Evolutionary conservation across 371 early-diverging fungal genomes (phyloP), one percentile per base, ranked within the genome.

Genomic region (Caulochytrium protostelioides): DNA sequence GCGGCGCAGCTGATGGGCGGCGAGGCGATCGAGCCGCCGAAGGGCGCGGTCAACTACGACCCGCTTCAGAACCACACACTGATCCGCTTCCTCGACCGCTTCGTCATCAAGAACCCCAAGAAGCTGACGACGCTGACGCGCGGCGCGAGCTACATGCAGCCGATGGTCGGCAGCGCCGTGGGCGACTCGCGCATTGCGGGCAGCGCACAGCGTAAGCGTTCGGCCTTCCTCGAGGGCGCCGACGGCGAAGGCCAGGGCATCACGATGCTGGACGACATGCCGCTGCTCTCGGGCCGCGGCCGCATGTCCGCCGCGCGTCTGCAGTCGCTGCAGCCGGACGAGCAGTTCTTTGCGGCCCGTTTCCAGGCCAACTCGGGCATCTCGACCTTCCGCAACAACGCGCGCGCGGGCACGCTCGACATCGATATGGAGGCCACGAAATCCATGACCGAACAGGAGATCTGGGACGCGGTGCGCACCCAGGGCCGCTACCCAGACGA

Each of bases 91-190:
- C 62, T 94, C 36, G 91, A 94, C 50, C 68, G 80, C 32, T 91
- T 94, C 59, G 84, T 86, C 6, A 89, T 74, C 62, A 82, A 87
- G 53, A 86, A 84, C 54, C 80, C 94, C 22, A 89, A 87, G 62
- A 73, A 76, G 45, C 50, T 47, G 24, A 37, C 16, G 43, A 21
- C 42, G 37, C 42, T 37, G 14, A 35, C 57, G 41, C 50, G 55
- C 20, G 71, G 67, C 10, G 36, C 43, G 25, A 52, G 55, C 10
- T 34, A 65, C 2, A 70, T 73, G 72, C 68, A 73, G 56, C 67
- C 72, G 15, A 17, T 20, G 10, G 9, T 16, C 18, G 18, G 1
- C 25, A 24, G 28, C 14, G 18, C 31, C 9, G 29, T 8, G 6
- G 38, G 15, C 6, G 30, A 20, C 17, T 12, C 16, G 15, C n/a